Evolutionary conservation across 2,329 filamentous ascomycete genomes (phyloP).

Genomic region (Pseudogymnoascus sp.): DNA sequence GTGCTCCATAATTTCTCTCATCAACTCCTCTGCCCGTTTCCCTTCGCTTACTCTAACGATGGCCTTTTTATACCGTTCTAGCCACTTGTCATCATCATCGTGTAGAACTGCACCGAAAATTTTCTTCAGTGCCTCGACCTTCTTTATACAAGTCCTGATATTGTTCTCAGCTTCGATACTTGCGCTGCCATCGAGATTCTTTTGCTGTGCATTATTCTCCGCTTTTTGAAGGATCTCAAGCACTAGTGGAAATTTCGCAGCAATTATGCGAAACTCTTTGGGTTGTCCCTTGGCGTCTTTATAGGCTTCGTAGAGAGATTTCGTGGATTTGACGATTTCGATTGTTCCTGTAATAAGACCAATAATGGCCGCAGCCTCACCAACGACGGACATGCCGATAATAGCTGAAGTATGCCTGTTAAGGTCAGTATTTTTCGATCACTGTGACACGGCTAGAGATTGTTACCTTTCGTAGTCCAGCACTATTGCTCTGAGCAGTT

Average conservation of each 20-base stretch:
- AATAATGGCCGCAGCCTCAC: slow-evolving; percentile 19
- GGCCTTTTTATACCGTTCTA: slow-evolving; percentile 18
- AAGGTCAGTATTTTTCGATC: background rate
- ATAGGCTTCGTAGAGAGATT: slow-evolving; percentile 22
- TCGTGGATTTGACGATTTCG: slow-evolving; percentile 21
- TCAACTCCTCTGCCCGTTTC: slow-evolving; percentile 21
- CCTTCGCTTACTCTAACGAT: slow-evolving; percentile 20
- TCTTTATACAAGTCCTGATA: slow-evolving; percentile 19
- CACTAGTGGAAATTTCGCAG: slow-evolving; percentile 21
- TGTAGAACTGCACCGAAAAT: slow-evolving; percentile 20
- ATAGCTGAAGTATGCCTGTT: background rate
- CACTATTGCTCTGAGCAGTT: too few species aligned
- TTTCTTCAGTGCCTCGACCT: slow-evolving; percentile 16
- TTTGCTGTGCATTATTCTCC: slow-evolving; percentile 9
- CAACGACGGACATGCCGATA: background rate
- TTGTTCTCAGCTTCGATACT: slow-evolving; percentile 15
- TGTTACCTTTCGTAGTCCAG: too few species aligned
- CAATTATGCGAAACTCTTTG: slow-evolving; percentile 21
- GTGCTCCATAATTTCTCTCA: slow-evolving; percentile 24
- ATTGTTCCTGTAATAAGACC: slow-evolving; percentile 25
- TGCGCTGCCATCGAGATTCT: slow-evolving; percentile 7
- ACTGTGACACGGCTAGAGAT: too few species aligned
- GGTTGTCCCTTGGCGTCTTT: slow-evolving; percentile 21
- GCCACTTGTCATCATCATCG: slow-evolving; percentile 11
- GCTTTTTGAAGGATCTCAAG: slow-evolving; percentile 17